A percentile compares a stretch with the other conserved stretches of the same genome.
Conservation (phyloP, 768 basidiomycete species). For the Boletus rubescentipes region DNA sequence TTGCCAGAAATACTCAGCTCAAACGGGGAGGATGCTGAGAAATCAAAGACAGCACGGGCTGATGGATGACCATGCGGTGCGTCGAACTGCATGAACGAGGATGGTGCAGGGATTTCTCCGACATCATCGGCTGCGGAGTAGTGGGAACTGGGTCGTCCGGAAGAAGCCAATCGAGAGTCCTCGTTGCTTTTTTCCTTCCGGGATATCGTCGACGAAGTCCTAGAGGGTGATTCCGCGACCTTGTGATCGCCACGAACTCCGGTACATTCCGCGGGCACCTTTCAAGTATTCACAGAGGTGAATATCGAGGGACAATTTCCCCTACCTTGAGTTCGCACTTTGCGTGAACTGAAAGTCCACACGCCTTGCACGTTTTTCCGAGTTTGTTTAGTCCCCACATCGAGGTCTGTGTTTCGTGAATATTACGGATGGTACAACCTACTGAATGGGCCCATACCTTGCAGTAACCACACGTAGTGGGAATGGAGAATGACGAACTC, state of each 20-base stretch:
- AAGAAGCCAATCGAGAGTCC: conserved; percentile 8
- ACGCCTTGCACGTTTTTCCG: conserved; percentile 79
- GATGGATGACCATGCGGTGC: conserved; percentile 41
- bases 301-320: conserved; percentile 3
- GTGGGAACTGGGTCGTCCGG: conserved; percentile 1
- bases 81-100: conserved; percentile 52
- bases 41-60: conserved; percentile 74
- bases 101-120: conserved; percentile 44
- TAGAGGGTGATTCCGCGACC: conserved; percentile 27
- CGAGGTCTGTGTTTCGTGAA: conserved; percentile 50
- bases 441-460: conserved; percentile 46
- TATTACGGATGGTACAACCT: background rate
- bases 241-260: conserved; percentile 28
- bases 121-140: conserved; percentile 8
- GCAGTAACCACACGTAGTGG: conserved; percentile 80
- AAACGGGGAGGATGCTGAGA: conserved; percentile 70
- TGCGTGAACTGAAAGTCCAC: conserved; percentile 76
- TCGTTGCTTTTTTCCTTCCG: conserved; percentile 29
- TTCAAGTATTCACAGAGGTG: conserved; percentile 9
- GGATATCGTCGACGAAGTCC: conserved; percentile 36
- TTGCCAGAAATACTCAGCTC: conserved; percentile 69
- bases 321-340: conserved; percentile 84
- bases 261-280: conserved; percentile 76
- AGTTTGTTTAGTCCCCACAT: conserved; percentile 89
- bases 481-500: conserved; percentile 82